Evolutionary conservation across 192 early-diverging fungal genomes (phyloP).

Genomic region (Coemansia asiatica): DNA sequence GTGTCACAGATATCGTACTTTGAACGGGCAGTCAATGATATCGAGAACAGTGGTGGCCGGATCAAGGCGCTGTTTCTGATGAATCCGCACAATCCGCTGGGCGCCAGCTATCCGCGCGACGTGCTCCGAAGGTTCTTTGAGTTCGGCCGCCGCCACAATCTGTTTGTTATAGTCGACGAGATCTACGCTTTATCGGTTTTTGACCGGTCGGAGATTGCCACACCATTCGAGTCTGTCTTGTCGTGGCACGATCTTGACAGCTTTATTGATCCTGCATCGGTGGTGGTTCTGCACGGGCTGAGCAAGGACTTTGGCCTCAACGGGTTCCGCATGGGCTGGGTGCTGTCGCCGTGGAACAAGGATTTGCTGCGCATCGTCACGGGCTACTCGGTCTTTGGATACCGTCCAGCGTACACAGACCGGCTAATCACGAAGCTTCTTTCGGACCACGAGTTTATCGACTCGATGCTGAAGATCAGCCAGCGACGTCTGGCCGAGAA

Average conservation of each 20-base stretch:
- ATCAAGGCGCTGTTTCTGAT: slow-evolving; percentile 61
- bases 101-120: slow-evolving; percentile 56
- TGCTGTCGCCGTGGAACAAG: slow-evolving; percentile 65
- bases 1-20: slow-evolving; percentile 56
- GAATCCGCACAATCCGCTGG: slow-evolving; percentile 76
- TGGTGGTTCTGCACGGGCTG: slow-evolving; percentile 75
- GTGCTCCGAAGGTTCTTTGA: slow-evolving; percentile 58
- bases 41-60: slow-evolving; percentile 44
- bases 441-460: slow-evolving; percentile 58
- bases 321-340: slow-evolving; percentile 68
- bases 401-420: slow-evolving; percentile 64
- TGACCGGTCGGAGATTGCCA: slow-evolving; percentile 24
- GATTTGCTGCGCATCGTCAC: slow-evolving; percentile 23
- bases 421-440: slow-evolving; percentile 60
- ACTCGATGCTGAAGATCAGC: slow-evolving; percentile 62
- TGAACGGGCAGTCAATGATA: slow-evolving; percentile 45
- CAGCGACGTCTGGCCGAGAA: slow-evolving; percentile 56
- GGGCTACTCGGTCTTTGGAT: slow-evolving; percentile 60
- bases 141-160: slow-evolving; percentile 63
- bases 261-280: slow-evolving; percentile 61
- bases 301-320: slow-evolving; percentile 85
- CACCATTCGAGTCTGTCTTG: slow-evolving; percentile 68
- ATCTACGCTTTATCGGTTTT: slow-evolving; percentile 76
- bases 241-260: slow-evolving; percentile 58
- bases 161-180: slow-evolving; percentile 78